These are phyloP conservation scores for Nothophoma quercina DNA, from an alignment of 2,329 filamentous ascomycete genomes.

Conservation along the genomic window DNA sequence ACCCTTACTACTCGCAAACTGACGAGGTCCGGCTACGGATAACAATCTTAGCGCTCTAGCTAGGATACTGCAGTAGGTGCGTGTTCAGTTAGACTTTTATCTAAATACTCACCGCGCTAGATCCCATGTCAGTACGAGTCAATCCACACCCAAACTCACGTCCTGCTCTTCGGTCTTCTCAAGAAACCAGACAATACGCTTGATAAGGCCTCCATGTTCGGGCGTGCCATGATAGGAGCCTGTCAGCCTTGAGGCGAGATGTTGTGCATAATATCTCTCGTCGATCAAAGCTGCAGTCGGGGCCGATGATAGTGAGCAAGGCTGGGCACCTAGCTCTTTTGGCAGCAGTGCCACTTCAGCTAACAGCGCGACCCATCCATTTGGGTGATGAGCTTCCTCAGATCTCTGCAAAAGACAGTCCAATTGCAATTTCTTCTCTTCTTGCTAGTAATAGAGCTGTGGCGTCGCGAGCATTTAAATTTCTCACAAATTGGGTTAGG, in stretches of 20 bases:
- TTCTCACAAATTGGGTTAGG: too few relatives aligned
- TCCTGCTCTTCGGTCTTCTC: neutral
- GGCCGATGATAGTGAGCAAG: neutral
- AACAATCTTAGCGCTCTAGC: neutral
- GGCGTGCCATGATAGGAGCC: neutral
- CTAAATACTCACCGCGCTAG: slow-evolving; percentile 8
- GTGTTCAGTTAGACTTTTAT: neutral
- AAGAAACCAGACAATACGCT: neutral
- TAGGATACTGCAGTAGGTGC: neutral
- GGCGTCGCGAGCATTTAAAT: too few relatives aligned
- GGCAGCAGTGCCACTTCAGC: neutral
- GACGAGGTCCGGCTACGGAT: neutral
- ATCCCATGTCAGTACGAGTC: neutral
- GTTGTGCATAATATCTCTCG: neutral
- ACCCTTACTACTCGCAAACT: neutral
- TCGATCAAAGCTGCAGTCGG: too few relatives aligned
- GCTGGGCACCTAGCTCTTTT: neutral
- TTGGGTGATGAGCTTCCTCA: neutral
- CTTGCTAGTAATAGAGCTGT: too few relatives aligned
- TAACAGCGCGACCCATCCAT: neutral
- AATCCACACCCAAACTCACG: neutral
- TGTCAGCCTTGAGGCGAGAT: neutral
- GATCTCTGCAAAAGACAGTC: too few relatives aligned
- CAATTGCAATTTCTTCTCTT: neutral
- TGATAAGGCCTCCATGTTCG: neutral